Percentiles rank a stretch among this genome's conserved stretches.
These are phyloP conservation scores for Solanum bulbocastanum DNA, from an alignment of 257 asterid genomes.

Conservation along the genomic window DNA sequence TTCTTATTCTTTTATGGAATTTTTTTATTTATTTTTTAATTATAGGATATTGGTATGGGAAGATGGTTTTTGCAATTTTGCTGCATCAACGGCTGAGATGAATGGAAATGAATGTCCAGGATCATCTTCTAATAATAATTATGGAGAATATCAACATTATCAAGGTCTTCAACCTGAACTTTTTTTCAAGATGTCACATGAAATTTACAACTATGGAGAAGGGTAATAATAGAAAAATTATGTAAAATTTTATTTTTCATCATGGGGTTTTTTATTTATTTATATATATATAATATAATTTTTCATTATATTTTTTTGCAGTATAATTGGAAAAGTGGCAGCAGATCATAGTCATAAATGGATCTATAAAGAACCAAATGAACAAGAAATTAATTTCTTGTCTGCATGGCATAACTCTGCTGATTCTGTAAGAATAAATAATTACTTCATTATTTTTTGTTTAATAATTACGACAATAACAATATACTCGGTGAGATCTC, in stretches of 20 bases:
- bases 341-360: conserved; percentile 98
- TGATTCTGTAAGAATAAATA: conserved; percentile 57
- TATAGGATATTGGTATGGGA: conserved; percentile 97
- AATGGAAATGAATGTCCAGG: conserved; percentile 36
- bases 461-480: neutral
- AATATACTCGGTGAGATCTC: neutral
- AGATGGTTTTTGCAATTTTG: conserved; percentile 98
- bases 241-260: neutral
- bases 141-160: conserved; percentile 44
- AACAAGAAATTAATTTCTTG: conserved; percentile 90
- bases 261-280: neutral
- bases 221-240: conserved; percentile 36
- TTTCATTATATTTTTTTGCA: conserved; percentile 1
- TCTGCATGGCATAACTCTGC: conserved; percentile 99
- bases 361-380: conserved; percentile 88
- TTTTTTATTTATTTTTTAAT: neutral
- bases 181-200: conserved; percentile 99
- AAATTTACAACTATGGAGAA: conserved; percentile 98
- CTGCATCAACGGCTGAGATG: conserved; percentile 64
- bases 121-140: conserved; percentile 31
- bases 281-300: neutral
- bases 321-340: conserved; percentile 95
- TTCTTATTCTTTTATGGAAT: neutral
- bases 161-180: conserved; percentile 92
- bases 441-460: neutral